Base-by-base conservation (phyloP, 768 basidiomycete genomes). In the Suillus subluteus region DNA sequence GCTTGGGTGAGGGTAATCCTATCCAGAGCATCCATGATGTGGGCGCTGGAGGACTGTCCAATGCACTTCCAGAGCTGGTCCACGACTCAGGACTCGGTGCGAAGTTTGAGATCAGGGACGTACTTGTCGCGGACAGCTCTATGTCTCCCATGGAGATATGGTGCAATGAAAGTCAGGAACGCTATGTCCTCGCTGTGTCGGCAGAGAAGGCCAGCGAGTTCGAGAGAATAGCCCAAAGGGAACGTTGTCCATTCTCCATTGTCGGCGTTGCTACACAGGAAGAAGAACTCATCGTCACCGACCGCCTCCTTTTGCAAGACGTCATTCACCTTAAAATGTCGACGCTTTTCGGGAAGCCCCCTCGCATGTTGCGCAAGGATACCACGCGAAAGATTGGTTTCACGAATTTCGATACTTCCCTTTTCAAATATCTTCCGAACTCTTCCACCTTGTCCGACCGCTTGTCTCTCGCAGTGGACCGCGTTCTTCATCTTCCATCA, bases 141-240 rank as follows among this genome's bases (percentile, higher is more conserved):
- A 94, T 99, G 94, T 96, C 94, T 5, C 98, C 98, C 0, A 98
- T 99, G 97, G 97, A 99, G 80, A 98, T 99, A 61, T 99, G 98
- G 98, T 99, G 98, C 76, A 99, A 99, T 79, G 98, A 99, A 79
- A 92, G 90, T 69, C 98, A 99, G 81, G 98, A 99, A 73, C 90
- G 98, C 46, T 99, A 99, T 75, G 98, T 99, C 37, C 85, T 99
- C 38, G 98, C 98, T 11, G 86, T 99, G 67, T 86, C 87, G 0
- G 86, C 88, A 2, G 83, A 86, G 21, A 86, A 85, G 65, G 81
- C 88, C 26, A 77, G 79, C 2, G 77, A 80, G 6, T 99, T 99
- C 78, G 88, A 89, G 72, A 79, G 72, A 15, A 90, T 99, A 54
- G 94, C 94, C 3, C 84, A 84, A 74, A 86, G 98, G 71, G 98